phyloP scores from a whole-genome alignment of 495 filamentous ascomycete genomes.

The Xylaria curta region DNA sequence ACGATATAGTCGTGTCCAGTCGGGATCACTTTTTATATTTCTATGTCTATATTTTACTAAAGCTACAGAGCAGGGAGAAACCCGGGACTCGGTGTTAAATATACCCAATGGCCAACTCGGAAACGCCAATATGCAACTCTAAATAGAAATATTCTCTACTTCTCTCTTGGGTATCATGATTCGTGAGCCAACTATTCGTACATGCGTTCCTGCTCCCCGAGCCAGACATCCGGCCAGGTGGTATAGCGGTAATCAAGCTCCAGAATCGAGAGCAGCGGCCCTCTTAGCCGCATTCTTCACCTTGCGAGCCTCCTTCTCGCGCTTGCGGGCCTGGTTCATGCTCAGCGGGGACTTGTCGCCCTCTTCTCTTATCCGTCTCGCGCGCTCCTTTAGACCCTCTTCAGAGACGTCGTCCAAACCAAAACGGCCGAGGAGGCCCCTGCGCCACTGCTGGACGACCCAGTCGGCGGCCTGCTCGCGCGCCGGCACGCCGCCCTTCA shows the following conservation, averaged over 20 bases:
- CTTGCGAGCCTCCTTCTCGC: conserved; percentile 50
- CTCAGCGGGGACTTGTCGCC: conserved; percentile 49
- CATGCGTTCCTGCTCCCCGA: background rate
- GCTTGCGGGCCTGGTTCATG: conserved; percentile 53
- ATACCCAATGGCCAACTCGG: conserved; percentile 23
- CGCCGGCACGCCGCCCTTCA: conserved; percentile 75
- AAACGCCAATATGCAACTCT: conserved; percentile 28
- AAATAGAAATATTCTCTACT: background rate
- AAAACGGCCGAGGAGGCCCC: conserved; percentile 76
- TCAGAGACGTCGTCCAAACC: conserved; percentile 77
- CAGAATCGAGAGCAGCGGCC: conserved; percentile 15
- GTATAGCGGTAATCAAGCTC: background rate
- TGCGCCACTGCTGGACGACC: conserved; percentile 84
- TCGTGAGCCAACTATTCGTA: background rate
- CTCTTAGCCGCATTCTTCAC: conserved; percentile 42
- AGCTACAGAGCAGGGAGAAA: background rate
- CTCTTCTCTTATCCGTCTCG: conserved; percentile 15
- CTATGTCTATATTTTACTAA: conserved; percentile 9
- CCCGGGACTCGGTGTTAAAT: conserved; percentile 21
- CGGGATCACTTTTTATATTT: background rate
- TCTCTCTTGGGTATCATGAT: conserved; percentile 17
- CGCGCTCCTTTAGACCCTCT: conserved; percentile 51
- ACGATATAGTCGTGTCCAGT: background rate
- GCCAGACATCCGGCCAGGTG: background rate
- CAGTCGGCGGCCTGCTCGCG: conserved; percentile 78